These are phyloP conservation scores for Aspergillus versicolor DNA, from an alignment of 2,329 filamentous ascomycete genomes.

Conservation along the genomic window DNA sequence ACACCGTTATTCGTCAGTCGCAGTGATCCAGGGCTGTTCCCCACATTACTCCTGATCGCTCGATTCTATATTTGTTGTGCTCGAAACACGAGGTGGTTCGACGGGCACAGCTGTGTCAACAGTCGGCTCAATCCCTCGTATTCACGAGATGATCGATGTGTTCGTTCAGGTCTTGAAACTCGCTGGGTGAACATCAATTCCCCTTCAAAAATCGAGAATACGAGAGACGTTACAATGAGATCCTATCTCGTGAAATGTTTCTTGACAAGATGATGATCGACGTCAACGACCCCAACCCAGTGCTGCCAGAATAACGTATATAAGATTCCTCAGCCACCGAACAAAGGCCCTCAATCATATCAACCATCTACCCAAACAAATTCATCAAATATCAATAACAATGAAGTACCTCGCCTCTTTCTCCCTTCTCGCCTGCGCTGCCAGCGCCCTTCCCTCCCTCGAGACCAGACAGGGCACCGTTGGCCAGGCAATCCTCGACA, in stretches of 20 bases:
- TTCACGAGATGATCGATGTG: background rate
- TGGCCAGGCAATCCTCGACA: constrained; percentile 43
- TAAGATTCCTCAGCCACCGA: background rate
- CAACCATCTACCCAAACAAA: background rate
- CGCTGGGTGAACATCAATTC: background rate
- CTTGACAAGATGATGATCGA: background rate
- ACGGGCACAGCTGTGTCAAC: background rate
- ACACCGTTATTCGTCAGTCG: background rate
- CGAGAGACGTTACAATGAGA: background rate
- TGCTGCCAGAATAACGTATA: background rate
- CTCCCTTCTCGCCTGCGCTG: constrained; percentile 16
- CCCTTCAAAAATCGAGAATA: background rate
- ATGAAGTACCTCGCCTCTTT: constrained; percentile 8
- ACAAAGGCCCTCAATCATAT: too few relatives aligned
- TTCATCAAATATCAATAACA: background rate
- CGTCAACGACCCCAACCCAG: background rate
- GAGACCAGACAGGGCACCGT: constrained; percentile 14
- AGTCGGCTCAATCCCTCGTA: background rate
- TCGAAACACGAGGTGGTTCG: background rate
- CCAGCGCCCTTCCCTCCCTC: background rate
- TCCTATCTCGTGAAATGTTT: background rate
- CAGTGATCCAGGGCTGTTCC: background rate
- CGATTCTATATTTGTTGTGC: background rate
- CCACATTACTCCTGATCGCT: background rate
- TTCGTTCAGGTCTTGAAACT: background rate